Evolutionary conservation across 2,329 filamentous ascomycete species (phyloP).

Genomic region (Arthrobotrys musiformis): DNA sequence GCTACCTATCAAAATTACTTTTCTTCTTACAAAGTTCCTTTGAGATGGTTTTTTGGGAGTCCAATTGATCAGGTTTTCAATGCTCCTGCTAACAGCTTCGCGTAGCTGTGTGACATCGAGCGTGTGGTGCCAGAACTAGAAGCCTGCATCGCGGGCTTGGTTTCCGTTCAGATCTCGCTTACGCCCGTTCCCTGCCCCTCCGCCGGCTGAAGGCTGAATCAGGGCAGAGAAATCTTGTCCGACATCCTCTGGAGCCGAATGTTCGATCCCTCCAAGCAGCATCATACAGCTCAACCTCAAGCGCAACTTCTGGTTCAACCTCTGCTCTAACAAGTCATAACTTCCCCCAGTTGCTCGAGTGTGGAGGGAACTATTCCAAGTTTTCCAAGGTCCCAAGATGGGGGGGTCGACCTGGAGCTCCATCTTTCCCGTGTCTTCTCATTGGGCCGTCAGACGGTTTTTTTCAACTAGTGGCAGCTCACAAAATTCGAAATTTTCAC

Average conservation of each 20-base stretch:
- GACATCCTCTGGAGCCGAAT: background rate
- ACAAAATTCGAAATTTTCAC: slow-evolving; percentile 32
- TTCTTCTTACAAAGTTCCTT: background rate
- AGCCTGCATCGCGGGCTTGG: background rate
- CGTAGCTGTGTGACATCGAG: too few species aligned
- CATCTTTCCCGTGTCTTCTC: background rate
- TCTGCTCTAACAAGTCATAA: background rate
- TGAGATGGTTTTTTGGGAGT: slow-evolving; percentile 3
- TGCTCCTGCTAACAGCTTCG: too few species aligned
- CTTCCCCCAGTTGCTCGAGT: too few species aligned
- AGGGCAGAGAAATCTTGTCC: background rate
- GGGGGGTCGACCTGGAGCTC: background rate
- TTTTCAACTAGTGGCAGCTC: background rate
- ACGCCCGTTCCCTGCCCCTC: background rate
- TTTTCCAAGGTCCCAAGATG: slow-evolving; percentile 7
- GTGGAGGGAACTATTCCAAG: background rate
- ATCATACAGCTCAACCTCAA: background rate
- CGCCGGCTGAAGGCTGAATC: background rate
- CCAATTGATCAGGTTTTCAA: background rate
- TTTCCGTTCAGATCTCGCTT: slow-evolving; percentile 9
- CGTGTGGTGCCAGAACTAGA: too few species aligned
- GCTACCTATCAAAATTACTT: background rate
- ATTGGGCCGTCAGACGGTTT: slow-evolving; percentile 6
- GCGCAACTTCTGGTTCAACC: background rate
- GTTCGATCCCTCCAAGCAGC: background rate